Conservation (phyloP, 2,329 filamentous ascomycete genomes). For the Penicillium griseofulvum region DNA sequence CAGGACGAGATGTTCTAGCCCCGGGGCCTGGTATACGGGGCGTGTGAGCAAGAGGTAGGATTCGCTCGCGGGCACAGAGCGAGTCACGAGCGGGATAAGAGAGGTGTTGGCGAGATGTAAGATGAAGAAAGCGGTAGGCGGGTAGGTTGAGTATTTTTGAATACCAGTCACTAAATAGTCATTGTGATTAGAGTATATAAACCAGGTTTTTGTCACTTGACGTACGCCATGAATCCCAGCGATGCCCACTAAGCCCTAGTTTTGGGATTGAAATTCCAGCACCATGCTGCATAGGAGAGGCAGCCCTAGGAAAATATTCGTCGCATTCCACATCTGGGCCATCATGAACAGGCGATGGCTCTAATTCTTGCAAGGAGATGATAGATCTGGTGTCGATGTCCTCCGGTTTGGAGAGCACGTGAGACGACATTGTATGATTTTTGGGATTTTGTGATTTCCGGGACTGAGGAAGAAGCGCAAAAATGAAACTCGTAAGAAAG, state of each 20-base stretch:
- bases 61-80: conserved; percentile 71
- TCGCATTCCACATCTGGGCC: conserved; percentile 50
- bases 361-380: conserved; percentile 70
- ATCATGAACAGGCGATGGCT: conserved; percentile 75
- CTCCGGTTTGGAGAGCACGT: conserved; percentile 21
- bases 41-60: conserved; percentile 85
- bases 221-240: conserved; percentile 73
- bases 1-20: conserved; percentile 77
- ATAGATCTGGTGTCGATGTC: conserved; percentile 48
- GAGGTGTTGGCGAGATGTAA: conserved; percentile 81
- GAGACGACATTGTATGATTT: conserved; percentile 15
- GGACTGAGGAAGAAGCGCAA: background rate
- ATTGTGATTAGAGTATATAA: background rate
- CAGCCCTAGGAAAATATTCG: conserved; percentile 41
- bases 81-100: conserved; percentile 71
- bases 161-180: conserved; percentile 62
- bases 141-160: conserved; percentile 87
- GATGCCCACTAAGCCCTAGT: conserved; percentile 64
- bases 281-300: conserved; percentile 3
- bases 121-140: conserved; percentile 71
- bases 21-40: conserved; percentile 83
- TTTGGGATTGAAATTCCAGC: conserved; percentile 22
- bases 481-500: conserved; percentile 11
- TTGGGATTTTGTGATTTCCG: background rate
- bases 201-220: conserved; percentile 12